Conservation (phyloP, 2,329 filamentous ascomycete genomes). For the Arachnomyces sp. region DNA sequence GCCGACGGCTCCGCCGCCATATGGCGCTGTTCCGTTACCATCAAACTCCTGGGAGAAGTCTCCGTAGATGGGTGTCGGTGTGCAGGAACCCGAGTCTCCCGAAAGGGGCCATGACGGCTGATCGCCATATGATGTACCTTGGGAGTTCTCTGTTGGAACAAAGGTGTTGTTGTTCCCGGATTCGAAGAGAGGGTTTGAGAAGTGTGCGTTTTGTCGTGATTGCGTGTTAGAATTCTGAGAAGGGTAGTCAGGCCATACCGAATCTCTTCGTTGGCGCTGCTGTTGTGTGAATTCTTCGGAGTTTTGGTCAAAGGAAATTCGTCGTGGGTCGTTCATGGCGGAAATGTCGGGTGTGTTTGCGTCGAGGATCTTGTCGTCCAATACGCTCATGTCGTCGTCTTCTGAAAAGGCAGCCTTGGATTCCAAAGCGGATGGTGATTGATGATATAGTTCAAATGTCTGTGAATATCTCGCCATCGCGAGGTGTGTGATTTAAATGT, state of each 20-base stretch:
- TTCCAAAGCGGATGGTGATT: constrained; percentile 35
- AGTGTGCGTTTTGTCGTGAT: constrained; percentile 34
- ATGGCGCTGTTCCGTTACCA: constrained; percentile 33
- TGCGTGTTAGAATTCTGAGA: constrained; percentile 34
- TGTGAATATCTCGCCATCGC: constrained; percentile 38
- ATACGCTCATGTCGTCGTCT: constrained; percentile 46
- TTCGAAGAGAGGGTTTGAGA: constrained; percentile 41
- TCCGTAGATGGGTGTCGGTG: constrained; percentile 64
- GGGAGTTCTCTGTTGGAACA: constrained; percentile 37
- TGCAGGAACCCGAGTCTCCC: constrained; percentile 60
- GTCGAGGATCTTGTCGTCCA: constrained; percentile 45
- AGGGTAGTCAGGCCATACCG: constrained; percentile 42
- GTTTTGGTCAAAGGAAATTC: constrained; percentile 39
- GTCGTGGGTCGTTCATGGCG: constrained; percentile 35
- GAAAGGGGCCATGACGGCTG: constrained; percentile 55
- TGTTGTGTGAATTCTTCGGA: constrained; percentile 41
- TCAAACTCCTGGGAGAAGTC: constrained; percentile 49
- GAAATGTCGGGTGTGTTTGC: constrained; percentile 42
- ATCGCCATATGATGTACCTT: constrained; percentile 29
- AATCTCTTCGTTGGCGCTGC: constrained; percentile 33
- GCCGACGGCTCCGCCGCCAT: constrained; percentile 35
- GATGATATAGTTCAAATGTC: constrained; percentile 37
- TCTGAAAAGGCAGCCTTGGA: constrained; percentile 34
- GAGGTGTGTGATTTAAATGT: constrained; percentile 10
- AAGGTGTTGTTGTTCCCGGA: constrained; percentile 49